Evolutionary conservation across 169 alveolate genomes (phyloP).

Genomic region (Plasmodium vinckei): DNA sequence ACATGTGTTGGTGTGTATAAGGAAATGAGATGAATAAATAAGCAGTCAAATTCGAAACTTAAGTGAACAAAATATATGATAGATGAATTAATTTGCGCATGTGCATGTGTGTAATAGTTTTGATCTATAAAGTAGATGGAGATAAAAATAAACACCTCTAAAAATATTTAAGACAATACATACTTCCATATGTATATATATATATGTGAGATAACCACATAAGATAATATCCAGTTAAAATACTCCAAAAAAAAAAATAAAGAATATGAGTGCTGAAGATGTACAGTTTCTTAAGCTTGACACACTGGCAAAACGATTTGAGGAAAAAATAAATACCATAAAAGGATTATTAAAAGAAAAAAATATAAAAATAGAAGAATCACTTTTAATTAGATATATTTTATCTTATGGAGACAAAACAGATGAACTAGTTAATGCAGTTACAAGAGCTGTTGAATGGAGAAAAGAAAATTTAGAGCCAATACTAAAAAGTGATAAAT

Average conservation of each 20-base stretch:
- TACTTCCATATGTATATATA: neutral
- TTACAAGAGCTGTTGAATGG: constrained; percentile 51
- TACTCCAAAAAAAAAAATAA: neutral
- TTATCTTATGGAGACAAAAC: constrained; percentile 60
- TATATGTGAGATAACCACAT: neutral
- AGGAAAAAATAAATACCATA: constrained; percentile 27
- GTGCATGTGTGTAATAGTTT: no score
- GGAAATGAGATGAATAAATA: no score
- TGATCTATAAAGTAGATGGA: neutral
- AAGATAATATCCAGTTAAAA: neutral
- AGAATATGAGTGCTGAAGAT: constrained; percentile 23
- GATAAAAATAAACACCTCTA: neutral
- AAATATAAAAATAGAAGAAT: constrained; percentile 49
- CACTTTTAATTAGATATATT: constrained; percentile 46
- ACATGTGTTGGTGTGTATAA: no score
- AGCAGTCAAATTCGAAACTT: no score
- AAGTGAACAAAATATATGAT: no score
- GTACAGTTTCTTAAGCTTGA: constrained; percentile 17
- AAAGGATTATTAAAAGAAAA: constrained; percentile 36
- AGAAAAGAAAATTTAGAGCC: constrained; percentile 44
- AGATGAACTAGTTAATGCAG: constrained; percentile 53
- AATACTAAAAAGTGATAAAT: constrained; percentile 37
- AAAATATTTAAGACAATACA: neutral
- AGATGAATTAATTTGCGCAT: no score
- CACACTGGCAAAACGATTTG: constrained; percentile 22